Evolutionary conservation across 2,329 filamentous ascomycete genomes (phyloP), one percentile per base, ranked within the genome.

Genomic region (Beauveria sp.): DNA sequence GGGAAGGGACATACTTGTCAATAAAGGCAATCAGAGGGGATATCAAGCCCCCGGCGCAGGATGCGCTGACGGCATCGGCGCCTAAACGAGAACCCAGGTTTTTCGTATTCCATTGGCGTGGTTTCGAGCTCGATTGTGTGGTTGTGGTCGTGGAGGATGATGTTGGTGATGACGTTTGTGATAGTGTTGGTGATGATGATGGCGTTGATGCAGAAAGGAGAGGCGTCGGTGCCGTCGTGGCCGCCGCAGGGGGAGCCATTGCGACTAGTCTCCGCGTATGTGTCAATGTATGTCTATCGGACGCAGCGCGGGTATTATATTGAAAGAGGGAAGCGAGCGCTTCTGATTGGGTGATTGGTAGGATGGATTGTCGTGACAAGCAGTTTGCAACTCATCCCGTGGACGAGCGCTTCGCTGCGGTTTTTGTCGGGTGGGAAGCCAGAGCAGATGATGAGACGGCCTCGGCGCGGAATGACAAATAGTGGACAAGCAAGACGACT

Each of bases 21-120:
- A 97, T 95, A 66, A 95, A 88, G 43, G 89, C 89, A 65, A 96
- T 93, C 45, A 96, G 72, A 1, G 93, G 92, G 60, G 92, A 91
- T 53, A 96, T 88, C 64, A 95, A 77, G 7, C 82, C 83, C 2
- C 88, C 91, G 12, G 92, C 90, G 51, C 84, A 82, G 2, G 83
- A 81, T 1, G 91, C 92, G 68, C 88, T 87, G 50, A 83, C 73
- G 24, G 83, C 74, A 76, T 96, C 91, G 18, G 86, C 83, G 49
- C 80, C 84, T 14, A 96, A 70, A 58, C 91, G 83, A 66, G 82
- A 73, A 16, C 82, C 83, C 61, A 96, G 74, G 67, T 90, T 88
- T 66, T 85, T 83, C 26, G 90, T 93, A 73, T 96, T 96, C 89
- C 90, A 93, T 74, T 64, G 60, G 10, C 58, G 53, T 1, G 38